Evolutionary conservation across 768 basidiomycete genomes (phyloP).

Genomic region (Termitomyces sp.): DNA sequence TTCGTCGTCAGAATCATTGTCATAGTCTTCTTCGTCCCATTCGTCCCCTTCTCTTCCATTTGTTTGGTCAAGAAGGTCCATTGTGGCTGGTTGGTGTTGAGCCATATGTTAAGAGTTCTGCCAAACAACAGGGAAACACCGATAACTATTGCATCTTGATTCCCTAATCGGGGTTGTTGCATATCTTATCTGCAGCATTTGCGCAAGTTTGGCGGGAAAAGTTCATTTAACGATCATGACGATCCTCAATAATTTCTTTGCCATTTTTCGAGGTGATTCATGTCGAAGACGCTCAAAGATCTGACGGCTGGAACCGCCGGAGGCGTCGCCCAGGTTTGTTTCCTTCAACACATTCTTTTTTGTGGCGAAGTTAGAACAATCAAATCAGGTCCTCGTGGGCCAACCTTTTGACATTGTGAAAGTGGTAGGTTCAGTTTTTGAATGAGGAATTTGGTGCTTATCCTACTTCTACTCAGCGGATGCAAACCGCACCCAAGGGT

Average conservation of each 20-base stretch:
- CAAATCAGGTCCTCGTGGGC: slow-evolving; percentile 71
- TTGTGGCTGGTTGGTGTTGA: slow-evolving; percentile 1
- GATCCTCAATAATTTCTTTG: slow-evolving; percentile 5
- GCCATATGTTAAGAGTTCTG: slow-evolving; percentile 5
- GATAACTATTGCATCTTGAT: background rate
- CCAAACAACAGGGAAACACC: background rate
- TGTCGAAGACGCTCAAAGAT: slow-evolving; percentile 78
- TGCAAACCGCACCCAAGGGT: slow-evolving; percentile 90
- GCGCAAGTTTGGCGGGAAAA: slow-evolving; percentile 23
- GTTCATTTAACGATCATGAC: slow-evolving; percentile 10
- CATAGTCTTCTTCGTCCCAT: slow-evolving; percentile 39
- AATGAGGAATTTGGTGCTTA: background rate
- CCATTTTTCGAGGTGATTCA: slow-evolving; percentile 14
- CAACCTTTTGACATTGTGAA: slow-evolving; percentile 98
- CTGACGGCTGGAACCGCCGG: slow-evolving; percentile 88
- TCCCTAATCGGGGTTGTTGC: slow-evolving; percentile 10
- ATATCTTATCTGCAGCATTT: slow-evolving; percentile 28
- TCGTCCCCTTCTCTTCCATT: slow-evolving; percentile 26
- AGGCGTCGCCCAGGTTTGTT: slow-evolving; percentile 75
- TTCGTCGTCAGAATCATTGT: slow-evolving; percentile 42
- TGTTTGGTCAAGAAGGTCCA: slow-evolving; percentile 1
- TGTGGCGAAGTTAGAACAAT: slow-evolving; percentile 13
- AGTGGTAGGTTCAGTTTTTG: slow-evolving; percentile 59
- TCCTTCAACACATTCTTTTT: slow-evolving; percentile 1
- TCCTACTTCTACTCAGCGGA: slow-evolving; percentile 48